phyloP scores from a whole-genome alignment of 2,329 filamentous ascomycete genomes.

The Ophiocordyceps camponoti-rufipedis region DNA sequence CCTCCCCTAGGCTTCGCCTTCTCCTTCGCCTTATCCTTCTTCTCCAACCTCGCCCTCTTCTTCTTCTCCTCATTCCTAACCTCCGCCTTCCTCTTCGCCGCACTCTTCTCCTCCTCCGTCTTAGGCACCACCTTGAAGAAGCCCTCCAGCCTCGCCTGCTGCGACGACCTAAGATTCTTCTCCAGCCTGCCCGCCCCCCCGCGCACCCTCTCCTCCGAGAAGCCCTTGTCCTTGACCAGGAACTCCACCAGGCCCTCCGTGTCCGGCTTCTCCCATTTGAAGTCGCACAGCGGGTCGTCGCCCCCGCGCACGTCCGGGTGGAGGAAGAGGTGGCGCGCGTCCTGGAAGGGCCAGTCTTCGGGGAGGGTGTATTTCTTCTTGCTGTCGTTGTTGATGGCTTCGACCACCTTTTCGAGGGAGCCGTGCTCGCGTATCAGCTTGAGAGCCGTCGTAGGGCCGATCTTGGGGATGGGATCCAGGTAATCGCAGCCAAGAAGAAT shows the following conservation, averaged over 20 bases:
- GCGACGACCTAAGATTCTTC: conserved; percentile 80
- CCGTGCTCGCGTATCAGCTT: conserved; percentile 90
- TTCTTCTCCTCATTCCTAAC: conserved; percentile 83
- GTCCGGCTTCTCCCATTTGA: conserved; percentile 94
- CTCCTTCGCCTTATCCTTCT: conserved; percentile 83
- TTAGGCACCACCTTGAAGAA: conserved; percentile 93
- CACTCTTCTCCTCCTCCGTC: conserved; percentile 70
- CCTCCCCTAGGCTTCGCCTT: conserved; percentile 64
- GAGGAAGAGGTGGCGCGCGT: conserved; percentile 83
- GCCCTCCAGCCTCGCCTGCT: conserved; percentile 81
- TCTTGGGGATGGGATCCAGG: conserved; percentile 85
- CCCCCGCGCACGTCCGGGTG: conserved; percentile 74
- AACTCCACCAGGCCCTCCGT: conserved; percentile 79
- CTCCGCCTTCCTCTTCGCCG: conserved; percentile 81
- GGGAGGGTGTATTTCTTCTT: conserved; percentile 72
- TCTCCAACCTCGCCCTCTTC: conserved; percentile 87
- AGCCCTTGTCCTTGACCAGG: conserved; percentile 85
- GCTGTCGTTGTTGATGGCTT: conserved; percentile 55
- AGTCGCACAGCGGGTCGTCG: conserved; percentile 76
- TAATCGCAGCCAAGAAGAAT: conserved; percentile 97
- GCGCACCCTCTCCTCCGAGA: conserved; percentile 86
- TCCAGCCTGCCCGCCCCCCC: conserved; percentile 58
- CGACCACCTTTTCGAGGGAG: conserved; percentile 71
- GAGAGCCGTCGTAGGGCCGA: conserved; percentile 80
- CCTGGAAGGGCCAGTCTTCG: conserved; percentile 91